These are phyloP conservation scores for Aspergillus oerlinghausenensis DNA, from an alignment of 2,329 filamentous ascomycete species.

Conservation along the genomic window DNA sequence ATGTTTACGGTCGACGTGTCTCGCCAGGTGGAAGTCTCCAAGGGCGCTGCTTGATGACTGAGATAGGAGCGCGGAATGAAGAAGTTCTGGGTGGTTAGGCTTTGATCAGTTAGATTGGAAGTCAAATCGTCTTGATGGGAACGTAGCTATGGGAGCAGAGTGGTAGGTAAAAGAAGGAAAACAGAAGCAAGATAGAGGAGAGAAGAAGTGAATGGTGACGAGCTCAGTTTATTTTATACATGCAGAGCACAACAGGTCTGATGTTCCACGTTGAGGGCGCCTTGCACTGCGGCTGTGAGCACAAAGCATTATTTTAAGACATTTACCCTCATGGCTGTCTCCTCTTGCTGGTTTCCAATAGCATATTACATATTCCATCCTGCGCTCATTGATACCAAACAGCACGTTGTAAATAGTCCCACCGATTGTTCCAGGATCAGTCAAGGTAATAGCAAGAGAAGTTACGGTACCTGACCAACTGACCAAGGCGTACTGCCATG, in stretches of 20 bases:
- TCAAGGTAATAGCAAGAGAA: too few species aligned
- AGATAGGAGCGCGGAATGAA: not conserved
- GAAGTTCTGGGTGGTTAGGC: not conserved
- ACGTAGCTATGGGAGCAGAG: not conserved
- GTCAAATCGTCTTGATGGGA: not conserved
- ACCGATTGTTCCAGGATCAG: slow-evolving; percentile 39
- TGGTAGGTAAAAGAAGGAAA: not conserved
- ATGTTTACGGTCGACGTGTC: not conserved
- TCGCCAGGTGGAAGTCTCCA: not conserved
- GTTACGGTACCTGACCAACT: too few species aligned
- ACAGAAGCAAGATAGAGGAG: not conserved
- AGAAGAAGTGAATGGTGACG: not conserved
- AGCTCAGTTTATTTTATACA: not conserved
- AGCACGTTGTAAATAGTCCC: slow-evolving; percentile 45
- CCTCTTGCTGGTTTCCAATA: slow-evolving; percentile 5
- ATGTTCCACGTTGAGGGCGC: not conserved
- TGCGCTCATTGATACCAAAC: slow-evolving; percentile 38
- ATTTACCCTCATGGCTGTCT: too few species aligned
- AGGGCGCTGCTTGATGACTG: not conserved
- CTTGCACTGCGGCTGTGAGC: not conserved
- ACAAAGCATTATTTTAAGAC: not conserved
- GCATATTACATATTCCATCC: slow-evolving; percentile 24
- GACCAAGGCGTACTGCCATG: too few species aligned
- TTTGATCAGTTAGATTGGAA: not conserved
- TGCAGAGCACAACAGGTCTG: not conserved